Evolutionary conservation across 2,329 filamentous ascomycete species (phyloP), one percentile per base, ranked within the genome.

Genomic region (Penicillium sp.): DNA sequence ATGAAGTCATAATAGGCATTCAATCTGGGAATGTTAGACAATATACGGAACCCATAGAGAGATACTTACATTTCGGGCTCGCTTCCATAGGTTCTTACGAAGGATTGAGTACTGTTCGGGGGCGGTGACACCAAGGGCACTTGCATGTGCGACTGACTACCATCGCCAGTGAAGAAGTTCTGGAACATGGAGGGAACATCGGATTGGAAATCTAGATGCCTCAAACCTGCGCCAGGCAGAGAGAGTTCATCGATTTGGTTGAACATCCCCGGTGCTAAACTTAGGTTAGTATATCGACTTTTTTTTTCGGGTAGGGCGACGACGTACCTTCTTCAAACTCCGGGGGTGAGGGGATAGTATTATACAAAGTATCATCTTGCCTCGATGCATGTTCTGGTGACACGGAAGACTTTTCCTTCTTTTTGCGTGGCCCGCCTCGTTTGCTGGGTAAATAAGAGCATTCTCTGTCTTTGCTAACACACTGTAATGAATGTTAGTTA

Each of bases 1-100:
- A 78, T 74, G 53, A 76, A 78, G 42, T 75, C 72, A 54, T 78
- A 78, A 52, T 78, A 78, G 35, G 73, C 76, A 57, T 77, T 76
- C 46, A 78, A 65, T 61, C 76, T 78, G 48, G 33, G 4, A 14
- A 43, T 2, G 53, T 68, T 53, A 67, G 62, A 61, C 54, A n/a
- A 28, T 12, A 37, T 41, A 46, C 50, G 9, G 37, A 31, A 16
- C 7, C 28, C n/a, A 26, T 41, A 42, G 16, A 52, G 10, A 7
- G 17, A 40, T 5, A 66, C 73, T 59, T 57, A 76, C 75, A 77
- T 75, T 37, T 75, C 73, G 42, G 68, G 60, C 54, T 77, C 75
- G 55, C 66, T 74, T 37, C 72, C 71, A 53, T 77, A 77, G 2
- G 69, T 64, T 61, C 75, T 71, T 33, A 76, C 73, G 22, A 67